phyloP scores from a whole-genome alignment of 257 asterid genomes.

The Nicotiana obtusifolia region DNA sequence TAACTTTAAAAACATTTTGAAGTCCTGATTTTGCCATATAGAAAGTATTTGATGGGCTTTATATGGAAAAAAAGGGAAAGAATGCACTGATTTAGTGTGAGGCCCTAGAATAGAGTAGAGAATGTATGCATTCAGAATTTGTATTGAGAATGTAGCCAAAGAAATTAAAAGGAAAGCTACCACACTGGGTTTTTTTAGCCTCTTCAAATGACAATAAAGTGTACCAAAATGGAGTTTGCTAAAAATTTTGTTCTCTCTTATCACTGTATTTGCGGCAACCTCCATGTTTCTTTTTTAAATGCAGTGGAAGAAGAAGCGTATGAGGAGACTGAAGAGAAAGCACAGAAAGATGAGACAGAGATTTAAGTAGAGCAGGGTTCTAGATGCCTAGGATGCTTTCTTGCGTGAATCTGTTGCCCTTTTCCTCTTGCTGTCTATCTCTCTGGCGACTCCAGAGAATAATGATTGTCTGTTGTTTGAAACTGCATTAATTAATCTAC shows the following conservation, averaged over 20 bases:
- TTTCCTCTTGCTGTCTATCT: neutral
- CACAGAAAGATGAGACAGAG: neutral
- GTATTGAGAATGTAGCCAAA: neutral
- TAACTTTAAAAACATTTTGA: neutral
- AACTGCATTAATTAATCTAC: neutral
- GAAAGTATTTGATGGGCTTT: neutral
- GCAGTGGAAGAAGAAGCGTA: conserved; percentile 4
- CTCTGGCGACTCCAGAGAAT: neutral
- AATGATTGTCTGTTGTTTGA: neutral
- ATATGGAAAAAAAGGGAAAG: neutral
- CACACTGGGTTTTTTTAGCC: neutral
- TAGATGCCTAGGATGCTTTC: neutral
- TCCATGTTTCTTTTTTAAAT: neutral
- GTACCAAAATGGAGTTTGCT: neutral
- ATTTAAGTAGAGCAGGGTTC: neutral
- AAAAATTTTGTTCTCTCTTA: neutral
- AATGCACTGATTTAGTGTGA: neutral
- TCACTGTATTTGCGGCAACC: neutral
- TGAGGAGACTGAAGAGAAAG: conserved; percentile 3
- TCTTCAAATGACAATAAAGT: neutral
- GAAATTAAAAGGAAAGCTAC: neutral
- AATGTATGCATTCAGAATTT: neutral
- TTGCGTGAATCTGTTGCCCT: neutral
- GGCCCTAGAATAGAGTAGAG: too few relatives aligned
- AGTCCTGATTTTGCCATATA: neutral